A percentile compares a stretch with the other conserved stretches of the same genome.
These are phyloP conservation scores for Dendrobium huoshanense DNA, from an alignment of 106 monocot species.

Conservation along the genomic window DNA sequence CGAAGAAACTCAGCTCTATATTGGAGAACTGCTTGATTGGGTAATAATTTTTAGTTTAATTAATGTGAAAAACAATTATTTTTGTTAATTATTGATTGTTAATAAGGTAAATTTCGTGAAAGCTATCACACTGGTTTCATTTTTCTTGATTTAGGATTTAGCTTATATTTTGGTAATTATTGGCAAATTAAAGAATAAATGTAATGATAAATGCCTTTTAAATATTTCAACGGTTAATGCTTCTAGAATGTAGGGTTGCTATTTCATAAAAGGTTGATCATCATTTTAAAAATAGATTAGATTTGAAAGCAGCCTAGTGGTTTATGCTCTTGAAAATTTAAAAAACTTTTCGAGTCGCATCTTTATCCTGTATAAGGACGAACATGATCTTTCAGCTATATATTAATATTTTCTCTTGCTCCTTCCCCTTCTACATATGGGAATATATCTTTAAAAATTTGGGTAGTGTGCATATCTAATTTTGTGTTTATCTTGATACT, in stretches of 20 bases:
- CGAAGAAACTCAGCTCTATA: conserved; percentile 68
- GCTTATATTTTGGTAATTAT: background rate
- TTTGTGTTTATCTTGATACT: too few species aligned
- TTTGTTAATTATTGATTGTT: background rate
- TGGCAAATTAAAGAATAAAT: background rate
- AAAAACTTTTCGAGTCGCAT: background rate
- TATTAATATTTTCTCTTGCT: background rate
- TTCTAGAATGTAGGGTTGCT: background rate
- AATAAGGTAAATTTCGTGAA: background rate
- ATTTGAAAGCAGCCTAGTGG: background rate
- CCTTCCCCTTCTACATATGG: background rate
- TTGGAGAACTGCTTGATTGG: conserved; percentile 59
- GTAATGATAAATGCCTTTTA: background rate
- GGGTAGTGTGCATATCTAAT: too few species aligned
- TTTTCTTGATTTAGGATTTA: background rate
- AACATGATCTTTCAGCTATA: background rate
- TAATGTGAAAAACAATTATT: background rate
- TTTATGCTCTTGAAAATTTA: background rate
- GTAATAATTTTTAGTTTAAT: conserved; percentile 30
- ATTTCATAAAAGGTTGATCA: too few species aligned
- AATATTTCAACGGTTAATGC: background rate
- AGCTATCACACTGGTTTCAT: background rate
- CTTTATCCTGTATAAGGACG: background rate
- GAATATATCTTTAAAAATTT: background rate
- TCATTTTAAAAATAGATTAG: background rate